Conservation (phyloP, 228 moss, liverwort and hornwort species). For the Sphagnum magellanicum region DNA sequence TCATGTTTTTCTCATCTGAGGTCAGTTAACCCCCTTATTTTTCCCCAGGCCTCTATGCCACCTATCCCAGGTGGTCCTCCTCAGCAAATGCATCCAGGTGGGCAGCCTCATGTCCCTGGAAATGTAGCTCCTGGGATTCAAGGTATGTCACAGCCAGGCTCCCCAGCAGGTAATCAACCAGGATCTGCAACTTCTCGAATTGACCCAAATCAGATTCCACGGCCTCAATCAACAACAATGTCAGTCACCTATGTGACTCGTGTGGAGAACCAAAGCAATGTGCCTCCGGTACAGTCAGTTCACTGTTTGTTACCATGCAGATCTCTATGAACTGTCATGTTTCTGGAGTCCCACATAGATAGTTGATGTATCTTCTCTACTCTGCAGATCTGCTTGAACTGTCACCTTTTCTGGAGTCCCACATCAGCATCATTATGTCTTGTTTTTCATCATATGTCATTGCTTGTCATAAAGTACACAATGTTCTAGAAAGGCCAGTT, state of each 20-base stretch:
- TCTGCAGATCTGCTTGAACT: no score
- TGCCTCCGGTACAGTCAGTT: conserved; percentile 61
- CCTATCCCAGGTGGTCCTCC: conserved; percentile 42
- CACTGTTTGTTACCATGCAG: not conserved
- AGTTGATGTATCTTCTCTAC: no score
- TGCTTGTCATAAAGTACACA: no score
- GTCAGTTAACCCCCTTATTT: no score
- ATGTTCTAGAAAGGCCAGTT: no score
- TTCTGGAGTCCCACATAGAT: no score
- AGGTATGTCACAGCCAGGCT: conserved; percentile 83
- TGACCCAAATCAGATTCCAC: conserved; percentile 98
- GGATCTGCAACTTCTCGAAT: conserved; percentile 83
- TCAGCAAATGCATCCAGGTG: conserved; percentile 40
- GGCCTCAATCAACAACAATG: conserved; percentile 71
- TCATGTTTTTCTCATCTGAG: no score
- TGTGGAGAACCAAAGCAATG: conserved; percentile 74
- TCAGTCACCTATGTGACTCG: conserved; percentile 79
- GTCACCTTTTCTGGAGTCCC: no score
- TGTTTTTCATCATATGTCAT: no score
- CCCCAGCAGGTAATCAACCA: conserved; percentile 69
- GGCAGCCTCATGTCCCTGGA: conserved; percentile 56
- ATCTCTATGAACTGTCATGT: not conserved
- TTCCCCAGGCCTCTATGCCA: conserved; percentile 34
- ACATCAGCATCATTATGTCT: no score
- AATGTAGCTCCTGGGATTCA: conserved; percentile 54